phyloP scores from a whole-genome alignment of 2,329 filamentous ascomycete genomes.

The Trichophyton mentagrophytes region DNA sequence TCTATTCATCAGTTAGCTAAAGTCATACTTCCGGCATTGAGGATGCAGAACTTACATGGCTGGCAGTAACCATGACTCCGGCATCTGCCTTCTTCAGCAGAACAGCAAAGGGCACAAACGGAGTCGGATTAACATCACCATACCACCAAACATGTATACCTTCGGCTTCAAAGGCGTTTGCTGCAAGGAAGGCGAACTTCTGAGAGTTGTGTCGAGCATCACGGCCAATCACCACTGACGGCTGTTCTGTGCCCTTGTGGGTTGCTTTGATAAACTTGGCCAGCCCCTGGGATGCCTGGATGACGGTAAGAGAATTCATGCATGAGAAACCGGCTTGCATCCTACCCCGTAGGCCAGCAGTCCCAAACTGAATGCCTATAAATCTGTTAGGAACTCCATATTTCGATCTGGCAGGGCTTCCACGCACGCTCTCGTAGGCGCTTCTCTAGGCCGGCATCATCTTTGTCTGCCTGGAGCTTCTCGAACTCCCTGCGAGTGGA shows the following conservation, averaged over 20 bases:
- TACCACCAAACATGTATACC: conserved; percentile 49
- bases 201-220: conserved; percentile 52
- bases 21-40: not conserved
- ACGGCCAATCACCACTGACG: conserved; percentile 47
- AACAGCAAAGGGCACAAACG: conserved; percentile 50
- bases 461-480: conserved; percentile 34
- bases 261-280: conserved; percentile 45
- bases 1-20: conserved; percentile 22
- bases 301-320: conserved; percentile 48
- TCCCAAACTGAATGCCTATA: conserved; percentile 47
- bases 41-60: conserved; percentile 34
- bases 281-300: conserved; percentile 53
- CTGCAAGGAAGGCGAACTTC: conserved; percentile 48
- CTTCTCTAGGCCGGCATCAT: conserved; percentile 39
- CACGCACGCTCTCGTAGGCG: conserved; percentile 39
- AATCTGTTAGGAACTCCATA: not conserved
- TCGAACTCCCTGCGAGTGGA: conserved; percentile 43
- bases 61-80: conserved; percentile 55
- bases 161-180: conserved; percentile 46
- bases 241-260: conserved; percentile 29
- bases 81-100: conserved; percentile 41
- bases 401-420: conserved; percentile 1
- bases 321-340: conserved; percentile 54
- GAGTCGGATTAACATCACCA: conserved; percentile 44
- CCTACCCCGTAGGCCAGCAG: conserved; percentile 48